Percentiles rank a stretch among this genome's conserved stretches.
Conservation (phyloP, 306 rosid species). For the Benincasa hispida region DNA sequence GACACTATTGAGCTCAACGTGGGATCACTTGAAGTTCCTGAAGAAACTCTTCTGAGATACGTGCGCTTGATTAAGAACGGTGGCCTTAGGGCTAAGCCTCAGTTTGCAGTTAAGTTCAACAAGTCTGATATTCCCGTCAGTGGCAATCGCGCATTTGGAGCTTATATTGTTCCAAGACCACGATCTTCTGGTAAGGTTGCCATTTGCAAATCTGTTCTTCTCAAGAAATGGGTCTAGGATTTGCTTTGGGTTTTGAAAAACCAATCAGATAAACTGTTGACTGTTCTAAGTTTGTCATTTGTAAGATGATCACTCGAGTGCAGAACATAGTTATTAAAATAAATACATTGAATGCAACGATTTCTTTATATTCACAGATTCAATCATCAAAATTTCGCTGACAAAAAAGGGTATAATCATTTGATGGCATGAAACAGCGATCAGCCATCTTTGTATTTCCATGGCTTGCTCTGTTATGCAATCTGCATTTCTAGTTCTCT, state of each 20-base stretch:
- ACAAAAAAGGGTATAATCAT: background rate
- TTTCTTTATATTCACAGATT: background rate
- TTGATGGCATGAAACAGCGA: background rate
- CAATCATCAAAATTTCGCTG: background rate
- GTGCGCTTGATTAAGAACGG: slow-evolving; percentile 69
- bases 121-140: slow-evolving; percentile 64
- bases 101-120: slow-evolving; percentile 59
- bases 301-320: background rate
- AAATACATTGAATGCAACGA: background rate
- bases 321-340: background rate
- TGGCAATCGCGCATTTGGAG: slow-evolving; percentile 74
- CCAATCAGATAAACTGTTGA: too few relatives aligned
- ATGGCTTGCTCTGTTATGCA: background rate
- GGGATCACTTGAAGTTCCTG: slow-evolving; percentile 61
- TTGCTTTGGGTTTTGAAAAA: background rate
- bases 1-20: slow-evolving; percentile 72
- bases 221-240: background rate
- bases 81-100: slow-evolving; percentile 68
- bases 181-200: slow-evolving; percentile 56
- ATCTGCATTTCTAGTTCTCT: background rate
- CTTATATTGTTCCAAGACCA: slow-evolving; percentile 52
- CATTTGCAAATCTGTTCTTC: background rate
- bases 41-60: slow-evolving; percentile 67
- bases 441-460: background rate
- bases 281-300: background rate